phyloP scores from a whole-genome alignment of 2,329 filamentous ascomycete species.

The Ceratocystis huliohia region DNA sequence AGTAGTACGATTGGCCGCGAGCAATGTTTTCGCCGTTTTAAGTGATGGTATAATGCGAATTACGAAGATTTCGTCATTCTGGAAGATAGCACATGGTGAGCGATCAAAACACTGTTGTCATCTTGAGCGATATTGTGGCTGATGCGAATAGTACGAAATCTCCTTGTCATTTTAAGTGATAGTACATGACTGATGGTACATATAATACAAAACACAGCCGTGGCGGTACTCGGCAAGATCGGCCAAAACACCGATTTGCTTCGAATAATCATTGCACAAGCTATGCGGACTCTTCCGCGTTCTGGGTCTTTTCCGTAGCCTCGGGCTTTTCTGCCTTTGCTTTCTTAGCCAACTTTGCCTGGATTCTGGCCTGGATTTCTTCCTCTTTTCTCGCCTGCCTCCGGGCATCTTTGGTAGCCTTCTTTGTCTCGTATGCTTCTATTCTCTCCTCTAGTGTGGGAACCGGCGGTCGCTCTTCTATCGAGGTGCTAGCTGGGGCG shows the following conservation, averaged over 20 bases:
- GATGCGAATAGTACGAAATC: background rate
- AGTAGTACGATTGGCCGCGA: too few relatives aligned
- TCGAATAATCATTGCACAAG: background rate
- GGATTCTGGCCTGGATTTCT: constrained; percentile 21
- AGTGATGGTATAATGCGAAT: too few relatives aligned
- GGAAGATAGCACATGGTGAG: too few relatives aligned
- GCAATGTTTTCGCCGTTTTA: too few relatives aligned
- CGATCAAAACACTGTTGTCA: background rate
- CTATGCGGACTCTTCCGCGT: background rate
- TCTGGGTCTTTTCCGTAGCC: background rate
- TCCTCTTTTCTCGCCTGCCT: constrained; percentile 30
- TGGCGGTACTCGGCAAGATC: background rate
- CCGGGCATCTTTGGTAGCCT: constrained; percentile 44
- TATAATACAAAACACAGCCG: constrained; percentile 17
- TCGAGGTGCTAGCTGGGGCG: constrained; percentile 50
- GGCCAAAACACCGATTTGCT: background rate
- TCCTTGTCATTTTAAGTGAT: constrained; percentile 1
- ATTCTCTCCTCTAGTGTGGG: constrained; percentile 51
- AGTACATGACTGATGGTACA: constrained; percentile 18
- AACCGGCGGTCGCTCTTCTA: constrained; percentile 52
- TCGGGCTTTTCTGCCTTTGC: background rate
- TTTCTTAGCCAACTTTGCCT: constrained; percentile 16
- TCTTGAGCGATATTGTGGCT: background rate
- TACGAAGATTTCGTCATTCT: too few relatives aligned
- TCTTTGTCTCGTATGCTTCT: constrained; percentile 40